Evolutionary conservation across 805 yeast species (phyloP).

Genomic region (Saccharomyces jurei): DNA sequence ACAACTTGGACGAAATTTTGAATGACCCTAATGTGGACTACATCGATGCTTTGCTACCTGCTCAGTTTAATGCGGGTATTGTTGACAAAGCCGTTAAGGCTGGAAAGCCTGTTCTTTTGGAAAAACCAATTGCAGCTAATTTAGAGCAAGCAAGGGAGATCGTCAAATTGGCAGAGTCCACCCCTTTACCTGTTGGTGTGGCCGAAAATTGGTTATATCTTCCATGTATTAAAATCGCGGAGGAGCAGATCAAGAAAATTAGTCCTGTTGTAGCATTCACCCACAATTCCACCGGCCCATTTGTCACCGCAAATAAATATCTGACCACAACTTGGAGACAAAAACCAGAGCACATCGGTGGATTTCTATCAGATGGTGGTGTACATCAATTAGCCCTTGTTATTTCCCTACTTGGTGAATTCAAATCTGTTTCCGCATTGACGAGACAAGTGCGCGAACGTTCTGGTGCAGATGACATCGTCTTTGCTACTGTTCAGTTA

Average conservation of each 20-base stretch:
- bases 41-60: conserved; percentile 86
- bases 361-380: conserved; percentile 89
- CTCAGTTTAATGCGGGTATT: conserved; percentile 61
- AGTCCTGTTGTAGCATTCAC: conserved; percentile 67
- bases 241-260: conserved; percentile 55
- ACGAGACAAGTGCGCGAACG: conserved; percentile 69
- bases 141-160: conserved; percentile 73
- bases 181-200: conserved; percentile 63
- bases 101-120: conserved; percentile 73
- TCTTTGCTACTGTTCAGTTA: conserved; percentile 60
- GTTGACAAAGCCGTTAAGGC: conserved; percentile 63
- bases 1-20: conserved; percentile 55
- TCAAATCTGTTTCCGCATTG: conserved; percentile 62
- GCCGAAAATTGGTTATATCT: conserved; percentile 84
- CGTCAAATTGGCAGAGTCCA: conserved; percentile 52
- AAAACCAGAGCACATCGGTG: conserved; percentile 88
- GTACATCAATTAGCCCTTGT: conserved; percentile 89
- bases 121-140: conserved; percentile 89
- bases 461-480: conserved; percentile 77
- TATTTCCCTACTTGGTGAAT: conserved; percentile 72
- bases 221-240: conserved; percentile 47
- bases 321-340: conserved; percentile 76
- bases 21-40: conserved; percentile 61
- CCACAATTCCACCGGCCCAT: conserved; percentile 68
- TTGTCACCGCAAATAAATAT: conserved; percentile 52